Conservation (phyloP, 164 flowering plant genomes). For the Chimonanthus salicifolius region DNA sequence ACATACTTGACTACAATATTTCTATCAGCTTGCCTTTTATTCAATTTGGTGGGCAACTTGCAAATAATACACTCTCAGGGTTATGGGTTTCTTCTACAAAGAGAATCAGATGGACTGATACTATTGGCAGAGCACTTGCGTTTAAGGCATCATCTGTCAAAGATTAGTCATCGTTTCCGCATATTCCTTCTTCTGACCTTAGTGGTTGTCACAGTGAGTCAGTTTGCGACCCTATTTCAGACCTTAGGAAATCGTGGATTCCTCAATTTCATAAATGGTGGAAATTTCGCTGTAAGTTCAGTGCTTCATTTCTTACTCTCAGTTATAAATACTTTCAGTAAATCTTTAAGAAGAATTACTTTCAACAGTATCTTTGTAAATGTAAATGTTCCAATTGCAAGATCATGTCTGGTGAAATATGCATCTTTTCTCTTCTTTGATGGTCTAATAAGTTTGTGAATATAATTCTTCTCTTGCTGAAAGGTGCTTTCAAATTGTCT, state of each 20-base stretch:
- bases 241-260: constrained; percentile 51
- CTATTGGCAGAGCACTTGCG: constrained; percentile 68
- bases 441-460: neutral
- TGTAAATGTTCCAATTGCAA: no score
- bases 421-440: neutral
- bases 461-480: neutral
- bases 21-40: constrained; percentile 60
- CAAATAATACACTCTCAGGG: constrained; percentile 87
- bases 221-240: constrained; percentile 55
- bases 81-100: constrained; percentile 68
- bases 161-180: constrained; percentile 91
- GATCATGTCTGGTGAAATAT: no score
- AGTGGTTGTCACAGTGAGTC: constrained; percentile 69
- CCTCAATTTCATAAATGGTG: constrained; percentile 54
- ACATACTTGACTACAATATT: constrained; percentile 55
- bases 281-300: constrained; percentile 53
- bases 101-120: constrained; percentile 44
- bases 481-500: neutral
- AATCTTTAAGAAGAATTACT: no score
- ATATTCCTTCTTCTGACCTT: constrained; percentile 69
- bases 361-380: no score
- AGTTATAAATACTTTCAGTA: no score
- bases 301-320: neutral
- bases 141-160: constrained; percentile 61
- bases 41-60: constrained; percentile 80